Conservation (phyloP, 106 monocot genomes). For the Allium sativum region DNA sequence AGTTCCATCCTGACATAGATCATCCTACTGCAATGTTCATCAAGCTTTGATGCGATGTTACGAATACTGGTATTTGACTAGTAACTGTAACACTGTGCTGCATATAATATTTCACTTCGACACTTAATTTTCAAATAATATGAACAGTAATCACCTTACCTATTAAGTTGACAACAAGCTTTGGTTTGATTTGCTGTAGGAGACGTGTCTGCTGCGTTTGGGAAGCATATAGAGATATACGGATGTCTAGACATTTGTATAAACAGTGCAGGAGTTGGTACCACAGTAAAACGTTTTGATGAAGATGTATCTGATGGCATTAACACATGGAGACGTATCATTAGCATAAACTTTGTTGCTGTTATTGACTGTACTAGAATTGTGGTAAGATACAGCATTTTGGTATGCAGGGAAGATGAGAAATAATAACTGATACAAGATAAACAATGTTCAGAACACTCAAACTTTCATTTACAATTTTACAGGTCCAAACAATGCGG, state of each 20-base stretch:
- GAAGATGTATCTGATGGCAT: slow-evolving; percentile 70
- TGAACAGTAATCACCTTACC: no score
- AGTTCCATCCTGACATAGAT: slow-evolving; percentile 24
- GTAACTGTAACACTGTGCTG: no score
- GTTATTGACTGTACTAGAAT: slow-evolving; percentile 73
- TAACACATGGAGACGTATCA: slow-evolving; percentile 60
- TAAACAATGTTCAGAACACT: neutral
- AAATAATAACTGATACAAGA: no score
- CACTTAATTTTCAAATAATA: no score
- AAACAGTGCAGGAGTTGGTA: slow-evolving; percentile 67
- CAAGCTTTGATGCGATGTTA: slow-evolving; percentile 64
- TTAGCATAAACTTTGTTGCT: slow-evolving; percentile 65
- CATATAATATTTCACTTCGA: no score
- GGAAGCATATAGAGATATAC: slow-evolving; percentile 61
- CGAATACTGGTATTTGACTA: slow-evolving; percentile 32
- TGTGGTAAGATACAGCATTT: slow-evolving; percentile 32
- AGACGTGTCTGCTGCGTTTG: slow-evolving; percentile 66
- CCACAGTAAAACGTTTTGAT: slow-evolving; percentile 26
- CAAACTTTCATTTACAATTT: neutral
- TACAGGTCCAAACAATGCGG: slow-evolving; percentile 69
- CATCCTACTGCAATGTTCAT: slow-evolving; percentile 45
- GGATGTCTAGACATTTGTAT: slow-evolving; percentile 83
- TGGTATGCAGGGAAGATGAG: no score
- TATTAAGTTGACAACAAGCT: neutral
- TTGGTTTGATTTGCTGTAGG: slow-evolving; percentile 17